Conservation (phyloP, 2,329 filamentous ascomycete species). For the Aspergillus felis region DNA sequence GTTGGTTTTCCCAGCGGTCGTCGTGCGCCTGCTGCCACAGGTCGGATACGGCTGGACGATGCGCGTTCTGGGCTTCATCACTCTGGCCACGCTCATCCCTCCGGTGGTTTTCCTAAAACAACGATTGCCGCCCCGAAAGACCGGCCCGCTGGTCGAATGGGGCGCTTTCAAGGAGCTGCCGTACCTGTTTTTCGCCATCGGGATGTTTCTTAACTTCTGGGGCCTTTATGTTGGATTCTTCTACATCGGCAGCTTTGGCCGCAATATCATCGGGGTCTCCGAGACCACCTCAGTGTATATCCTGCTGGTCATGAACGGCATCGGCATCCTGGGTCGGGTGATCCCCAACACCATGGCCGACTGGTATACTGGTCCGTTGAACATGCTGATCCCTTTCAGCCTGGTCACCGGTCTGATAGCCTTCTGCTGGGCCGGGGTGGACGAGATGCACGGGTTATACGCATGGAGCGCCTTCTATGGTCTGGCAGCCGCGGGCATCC, state of each 20-base stretch:
- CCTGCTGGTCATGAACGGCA: constrained; percentile 62
- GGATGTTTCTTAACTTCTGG: constrained; percentile 48
- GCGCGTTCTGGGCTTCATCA: constrained; percentile 59
- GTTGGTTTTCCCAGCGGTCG: constrained; percentile 59
- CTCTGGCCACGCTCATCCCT: constrained; percentile 44
- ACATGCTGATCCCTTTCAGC: constrained; percentile 54
- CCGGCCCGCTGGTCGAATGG: constrained; percentile 51
- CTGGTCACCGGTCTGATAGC: constrained; percentile 41
- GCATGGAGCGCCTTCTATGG: constrained; percentile 63
- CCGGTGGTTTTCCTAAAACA: constrained; percentile 46
- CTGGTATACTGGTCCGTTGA: constrained; percentile 54
- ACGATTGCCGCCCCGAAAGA: constrained; percentile 47
- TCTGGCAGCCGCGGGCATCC: constrained; percentile 59
- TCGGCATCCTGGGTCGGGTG: constrained; percentile 56
- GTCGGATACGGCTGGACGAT: constrained; percentile 64
- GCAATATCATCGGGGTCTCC: constrained; percentile 37
- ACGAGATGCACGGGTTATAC: constrained; percentile 51
- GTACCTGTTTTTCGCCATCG: constrained; percentile 43
- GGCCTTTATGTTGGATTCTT: constrained; percentile 54
- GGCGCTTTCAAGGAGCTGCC: constrained; percentile 49
- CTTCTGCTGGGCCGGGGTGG: constrained; percentile 59
- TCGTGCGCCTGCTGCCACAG: constrained; percentile 53
- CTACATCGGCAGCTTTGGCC: constrained; percentile 42
- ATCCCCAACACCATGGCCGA: constrained; percentile 59
- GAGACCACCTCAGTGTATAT: constrained; percentile 53